Percentiles rank a stretch among this genome's conserved stretches.
These are phyloP conservation scores for Malania oleifera DNA, from an alignment of 164 flowering plant species.

Conservation along the genomic window DNA sequence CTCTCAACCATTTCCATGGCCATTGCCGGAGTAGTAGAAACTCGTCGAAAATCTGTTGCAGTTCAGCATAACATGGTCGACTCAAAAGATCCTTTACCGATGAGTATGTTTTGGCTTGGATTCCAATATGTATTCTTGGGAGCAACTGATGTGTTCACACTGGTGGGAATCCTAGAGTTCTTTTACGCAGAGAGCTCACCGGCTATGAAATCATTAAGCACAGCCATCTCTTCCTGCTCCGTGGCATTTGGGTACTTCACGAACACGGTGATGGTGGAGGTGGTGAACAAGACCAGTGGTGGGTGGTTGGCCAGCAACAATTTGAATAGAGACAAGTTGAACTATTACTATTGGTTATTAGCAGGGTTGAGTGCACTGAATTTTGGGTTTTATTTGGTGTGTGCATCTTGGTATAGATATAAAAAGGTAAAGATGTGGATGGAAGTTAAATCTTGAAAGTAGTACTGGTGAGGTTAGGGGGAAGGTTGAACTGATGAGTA, in stretches of 20 bases:
- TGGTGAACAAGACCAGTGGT: conserved; percentile 57
- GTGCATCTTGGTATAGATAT: conserved; percentile 67
- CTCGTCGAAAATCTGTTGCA: conserved; percentile 44
- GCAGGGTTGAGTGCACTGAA: conserved; percentile 49
- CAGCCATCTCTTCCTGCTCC: conserved; percentile 61
- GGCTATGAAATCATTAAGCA: conserved; percentile 58
- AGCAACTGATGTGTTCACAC: conserved; percentile 63
- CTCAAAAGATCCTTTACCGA: conserved; percentile 41
- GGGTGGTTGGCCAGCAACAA: conserved; percentile 72
- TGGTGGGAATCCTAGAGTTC: conserved; percentile 65
- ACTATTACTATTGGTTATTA: conserved; percentile 66
- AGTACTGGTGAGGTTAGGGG: conserved; percentile 7
- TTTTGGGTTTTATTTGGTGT: conserved; percentile 49
- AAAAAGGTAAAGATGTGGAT: no score
- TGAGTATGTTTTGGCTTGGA: conserved; percentile 62
- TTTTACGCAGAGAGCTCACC: conserved; percentile 63
- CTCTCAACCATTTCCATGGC: conserved; percentile 65
- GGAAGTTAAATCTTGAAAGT: no score
- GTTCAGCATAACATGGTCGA: conserved; percentile 48
- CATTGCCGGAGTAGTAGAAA: conserved; percentile 47
- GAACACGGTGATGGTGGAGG: conserved; percentile 58
- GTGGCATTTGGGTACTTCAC: conserved; percentile 57
- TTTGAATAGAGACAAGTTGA: conserved; percentile 52
- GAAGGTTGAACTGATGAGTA: conserved; percentile 16
- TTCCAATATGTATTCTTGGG: conserved; percentile 61